phyloP scores from a whole-genome alignment of 176 grass and related monocot genomes.

The Typha latifolia region DNA sequence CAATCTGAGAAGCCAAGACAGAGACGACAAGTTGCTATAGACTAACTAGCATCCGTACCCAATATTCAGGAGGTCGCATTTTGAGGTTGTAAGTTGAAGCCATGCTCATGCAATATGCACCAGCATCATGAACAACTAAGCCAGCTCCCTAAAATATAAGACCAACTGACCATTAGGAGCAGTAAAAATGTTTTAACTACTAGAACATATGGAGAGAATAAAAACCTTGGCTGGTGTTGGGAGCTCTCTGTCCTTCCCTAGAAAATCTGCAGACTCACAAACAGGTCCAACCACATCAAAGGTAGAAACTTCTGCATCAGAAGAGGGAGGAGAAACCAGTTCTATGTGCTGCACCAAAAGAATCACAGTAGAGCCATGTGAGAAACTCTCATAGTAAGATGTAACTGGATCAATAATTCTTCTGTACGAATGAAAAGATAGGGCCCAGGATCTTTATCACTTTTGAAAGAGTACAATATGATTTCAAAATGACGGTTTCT shows the following conservation, averaged over 20 bases:
- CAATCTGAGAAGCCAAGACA: neutral
- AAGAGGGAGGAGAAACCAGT: conserved; percentile 53
- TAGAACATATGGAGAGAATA: neutral
- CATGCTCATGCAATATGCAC: conserved; percentile 99
- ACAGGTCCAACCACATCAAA: conserved; percentile 97
- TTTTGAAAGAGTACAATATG: too few species aligned
- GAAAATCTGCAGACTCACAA: conserved; percentile 97
- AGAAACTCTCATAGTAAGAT: neutral
- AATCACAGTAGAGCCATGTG: conserved; percentile 2
- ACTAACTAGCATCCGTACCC: conserved; percentile 40
- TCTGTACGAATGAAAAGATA: too few species aligned
- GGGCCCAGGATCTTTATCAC: too few species aligned
- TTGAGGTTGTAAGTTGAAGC: conserved; percentile 95
- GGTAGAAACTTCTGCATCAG: conserved; percentile 42
- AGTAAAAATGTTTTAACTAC: neutral
- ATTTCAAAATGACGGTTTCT: too few species aligned
- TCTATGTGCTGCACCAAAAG: conserved; percentile 62
- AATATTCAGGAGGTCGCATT: conserved; percentile 83
- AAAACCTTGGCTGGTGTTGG: conserved; percentile 66
- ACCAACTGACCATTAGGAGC: conserved; percentile 8
- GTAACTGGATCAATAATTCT: too few species aligned
- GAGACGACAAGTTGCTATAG: neutral
- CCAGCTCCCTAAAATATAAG: conserved; percentile 59
- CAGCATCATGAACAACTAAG: conserved; percentile 89
- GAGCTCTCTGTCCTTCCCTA: conserved; percentile 83